Base-by-base conservation (phyloP, 805 yeast genomes). In the Metschnikowia anglica region DNA sequence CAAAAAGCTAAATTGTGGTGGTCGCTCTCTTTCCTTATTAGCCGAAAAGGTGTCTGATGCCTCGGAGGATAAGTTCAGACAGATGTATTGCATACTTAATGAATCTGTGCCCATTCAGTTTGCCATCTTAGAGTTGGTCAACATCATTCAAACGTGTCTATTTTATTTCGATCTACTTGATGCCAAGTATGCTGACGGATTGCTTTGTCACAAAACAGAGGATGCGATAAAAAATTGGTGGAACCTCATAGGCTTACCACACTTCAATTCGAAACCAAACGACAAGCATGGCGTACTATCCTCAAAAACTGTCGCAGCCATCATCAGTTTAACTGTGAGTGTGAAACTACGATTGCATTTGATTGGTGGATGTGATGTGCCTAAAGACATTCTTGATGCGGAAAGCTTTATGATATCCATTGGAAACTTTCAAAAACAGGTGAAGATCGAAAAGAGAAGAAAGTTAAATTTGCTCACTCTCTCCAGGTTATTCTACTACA, bases 351-450 rank as follows among this genome's bases (percentile, higher is more conserved):
- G 88, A 37, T 66, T 83, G 9, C 60, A 59, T 3, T 37, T 59
- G 27, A 47, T 59, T 13, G 64, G 63, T 1, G 64, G 64, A 0
- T 59, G 63, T 33, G 86, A 72, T 54, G 84, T 72, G 46, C 93
- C 81, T 13, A 85, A 88, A 56, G 98, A 93, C 58, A 91, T 96
- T 0, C 81, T 85, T 56, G 91, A 86, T 47, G 81, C 80, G 39
- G 84, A 81, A 40, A 75, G 74, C 37, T 85, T 91, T 53, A 74
- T 80, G 63, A 61, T 74, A 2, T 77, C 88, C 5, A 74, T 93
- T 19, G 79, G 80, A 2, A 83, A 79, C 46, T 91, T 90, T 60
- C 97, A 93, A 61, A 86, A 80, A 56, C 85, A 81, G 46, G 71
- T 73, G 49, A 74, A 76, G 48, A 55, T 84, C 6, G 73, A 74